Base-by-base conservation (phyloP, 73 alveolate species). In the Vitrella brassicaformis region DNA sequence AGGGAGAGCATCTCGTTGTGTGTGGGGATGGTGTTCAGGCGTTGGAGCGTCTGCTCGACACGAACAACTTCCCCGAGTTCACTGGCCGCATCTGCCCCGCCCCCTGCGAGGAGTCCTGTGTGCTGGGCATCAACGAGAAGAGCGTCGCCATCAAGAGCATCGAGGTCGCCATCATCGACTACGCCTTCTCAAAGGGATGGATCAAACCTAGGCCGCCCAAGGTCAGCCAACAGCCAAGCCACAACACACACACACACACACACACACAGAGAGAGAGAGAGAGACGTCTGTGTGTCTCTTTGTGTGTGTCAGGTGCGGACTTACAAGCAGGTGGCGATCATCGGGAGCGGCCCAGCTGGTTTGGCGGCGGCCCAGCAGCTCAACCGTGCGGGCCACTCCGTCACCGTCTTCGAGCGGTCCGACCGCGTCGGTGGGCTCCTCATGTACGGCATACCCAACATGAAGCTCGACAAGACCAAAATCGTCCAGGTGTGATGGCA, bases 291-390 rank as follows among this genome's bases (percentile, higher is more conserved):
- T 45, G 19, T 45, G 9, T 19, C 19, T 45, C 65, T 19, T 45
- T 10, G 9, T 45, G 65, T 9, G 19, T 10, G 25, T 9, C 65
- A 19, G 9, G 65, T 45, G 65, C 65, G 65, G 69, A 76, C 83
- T 47, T 76, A 77, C 26, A 74, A 74, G 56, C 73, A 74, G 39
- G 70, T 79, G 25, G 77, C 74, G 28, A 47, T 79, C 71, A 47
- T 79, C 65, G 86, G 86, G 39, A 46, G 71, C 31, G 86, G 77
- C 25, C 56, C 56, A 14, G 56, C 26, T 9, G 83, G 83, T 30
- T 66, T 76, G 71, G 83, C 83, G 25, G 83, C 71, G 27, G 83
- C 83, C 22, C 83, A 76, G 83, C 83, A 76, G 83, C 83, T 76
- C 75, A 76, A 76, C 76, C 70, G 83, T 0, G 83, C 71, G 19